A percentile compares a stretch with the other conserved stretches of the same genome.
phyloP scores from a whole-genome alignment of 768 basidiomycete species.

The Amylocystis lapponica region DNA sequence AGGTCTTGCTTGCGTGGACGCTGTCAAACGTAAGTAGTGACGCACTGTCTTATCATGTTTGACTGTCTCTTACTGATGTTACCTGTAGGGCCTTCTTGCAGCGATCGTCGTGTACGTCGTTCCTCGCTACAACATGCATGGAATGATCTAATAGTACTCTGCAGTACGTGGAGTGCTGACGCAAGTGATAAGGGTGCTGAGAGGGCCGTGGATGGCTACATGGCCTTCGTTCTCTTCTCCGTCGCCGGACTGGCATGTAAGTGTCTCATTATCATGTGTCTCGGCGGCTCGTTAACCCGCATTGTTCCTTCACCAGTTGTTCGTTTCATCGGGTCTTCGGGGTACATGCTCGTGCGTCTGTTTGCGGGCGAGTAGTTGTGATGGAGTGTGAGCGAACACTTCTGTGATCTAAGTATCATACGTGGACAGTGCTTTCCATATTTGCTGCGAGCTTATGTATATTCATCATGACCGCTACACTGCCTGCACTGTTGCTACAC shows the following conservation, averaged over 20 bases:
- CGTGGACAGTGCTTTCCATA: neutral
- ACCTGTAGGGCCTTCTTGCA: slow-evolving; percentile 57
- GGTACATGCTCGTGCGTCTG: slow-evolving; percentile 79
- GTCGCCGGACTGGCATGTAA: slow-evolving; percentile 83
- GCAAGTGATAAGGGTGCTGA: slow-evolving; percentile 42
- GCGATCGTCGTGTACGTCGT: slow-evolving; percentile 64
- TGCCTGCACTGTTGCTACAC: slow-evolving; percentile 13
- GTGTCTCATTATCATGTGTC: slow-evolving; percentile 26
- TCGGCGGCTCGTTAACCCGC: neutral
- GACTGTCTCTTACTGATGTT: neutral
- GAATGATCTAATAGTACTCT: slow-evolving; percentile 1
- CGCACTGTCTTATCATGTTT: slow-evolving; percentile 15
- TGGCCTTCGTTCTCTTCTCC: slow-evolving; percentile 84
- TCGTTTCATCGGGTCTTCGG: slow-evolving; percentile 76
- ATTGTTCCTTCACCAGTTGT: slow-evolving; percentile 59
- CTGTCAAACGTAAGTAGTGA: slow-evolving; percentile 79
- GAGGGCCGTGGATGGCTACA: slow-evolving; percentile 71
- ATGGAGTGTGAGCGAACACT: neutral
- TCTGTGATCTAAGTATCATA: neutral
- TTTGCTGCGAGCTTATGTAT: neutral
- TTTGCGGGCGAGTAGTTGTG: slow-evolving; percentile 77
- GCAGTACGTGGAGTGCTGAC: slow-evolving; percentile 43
- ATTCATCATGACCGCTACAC: neutral
- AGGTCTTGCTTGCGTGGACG: slow-evolving; percentile 84
- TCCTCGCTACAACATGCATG: neutral